phyloP scores from a whole-genome alignment of 2,329 filamentous ascomycete species.

The Pseudocercospora macadamiae region DNA sequence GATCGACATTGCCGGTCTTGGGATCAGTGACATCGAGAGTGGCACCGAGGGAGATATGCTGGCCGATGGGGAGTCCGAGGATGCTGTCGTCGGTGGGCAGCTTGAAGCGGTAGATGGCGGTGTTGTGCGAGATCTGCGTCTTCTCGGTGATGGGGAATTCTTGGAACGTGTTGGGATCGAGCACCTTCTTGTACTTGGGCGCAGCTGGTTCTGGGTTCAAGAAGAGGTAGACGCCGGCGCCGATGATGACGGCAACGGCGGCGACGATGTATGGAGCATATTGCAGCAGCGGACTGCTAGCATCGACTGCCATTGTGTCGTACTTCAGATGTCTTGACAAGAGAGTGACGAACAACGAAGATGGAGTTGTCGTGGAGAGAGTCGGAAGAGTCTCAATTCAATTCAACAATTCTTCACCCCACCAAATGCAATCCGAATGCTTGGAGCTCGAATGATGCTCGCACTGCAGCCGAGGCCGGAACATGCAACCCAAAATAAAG shows the following conservation, averaged over 20 bases:
- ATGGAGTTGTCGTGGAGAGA: too few relatives aligned
- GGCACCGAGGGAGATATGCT: conserved; percentile 96
- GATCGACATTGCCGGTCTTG: conserved; percentile 68
- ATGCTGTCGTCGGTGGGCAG: conserved; percentile 78
- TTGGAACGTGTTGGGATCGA: conserved; percentile 87
- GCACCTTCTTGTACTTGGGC: conserved; percentile 74
- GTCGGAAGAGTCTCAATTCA: too few relatives aligned
- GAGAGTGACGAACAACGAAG: too few relatives aligned
- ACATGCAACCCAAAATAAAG: background rate
- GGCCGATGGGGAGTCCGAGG: conserved; percentile 94
- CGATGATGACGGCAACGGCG: conserved; percentile 18
- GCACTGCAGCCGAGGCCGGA: background rate
- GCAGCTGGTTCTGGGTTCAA: conserved; percentile 16
- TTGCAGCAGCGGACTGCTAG: conserved; percentile 12
- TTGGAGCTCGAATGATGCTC: too few relatives aligned
- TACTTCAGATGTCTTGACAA: background rate
- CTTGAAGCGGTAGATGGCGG: conserved; percentile 96
- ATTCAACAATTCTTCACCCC: background rate
- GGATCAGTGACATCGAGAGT: conserved; percentile 68
- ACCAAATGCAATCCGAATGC: background rate
- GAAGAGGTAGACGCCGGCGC: conserved; percentile 22
- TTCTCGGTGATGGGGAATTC: conserved; percentile 93
- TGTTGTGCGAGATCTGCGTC: conserved; percentile 95
- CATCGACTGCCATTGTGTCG: background rate
- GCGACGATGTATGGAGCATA: conserved; percentile 18